These are phyloP conservation scores for Calcarisporium arbuscula DNA, from an alignment of 2,329 filamentous ascomycete genomes.

Conservation along the genomic window DNA sequence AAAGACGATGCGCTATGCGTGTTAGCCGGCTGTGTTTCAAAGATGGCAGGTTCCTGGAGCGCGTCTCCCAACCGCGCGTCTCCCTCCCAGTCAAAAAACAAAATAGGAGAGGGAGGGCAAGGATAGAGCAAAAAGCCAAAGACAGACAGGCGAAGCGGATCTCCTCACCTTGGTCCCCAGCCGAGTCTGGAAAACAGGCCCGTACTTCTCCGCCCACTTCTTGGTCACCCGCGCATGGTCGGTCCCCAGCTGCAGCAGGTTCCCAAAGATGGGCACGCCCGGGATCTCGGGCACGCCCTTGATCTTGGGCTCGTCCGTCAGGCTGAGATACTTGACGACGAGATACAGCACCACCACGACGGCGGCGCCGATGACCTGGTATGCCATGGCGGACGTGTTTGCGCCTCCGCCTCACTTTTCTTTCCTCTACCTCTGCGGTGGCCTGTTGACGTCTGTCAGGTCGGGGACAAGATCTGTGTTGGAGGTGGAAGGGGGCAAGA, in stretches of 20 bases:
- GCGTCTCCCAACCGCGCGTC: too few species aligned
- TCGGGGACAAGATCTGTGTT: too few species aligned
- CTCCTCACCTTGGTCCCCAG: conserved; percentile 57
- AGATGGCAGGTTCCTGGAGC: too few species aligned
- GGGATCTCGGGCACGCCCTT: conserved; percentile 56
- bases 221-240: conserved; percentile 49
- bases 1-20: conserved; percentile 63
- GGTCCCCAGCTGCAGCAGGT: conserved; percentile 52
- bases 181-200: conserved; percentile 59
- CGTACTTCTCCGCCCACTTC: conserved; percentile 54
- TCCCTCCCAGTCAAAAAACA: too few species aligned
- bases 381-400: too few species aligned
- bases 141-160: neutral
- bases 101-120: too few species aligned
- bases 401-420: too few species aligned
- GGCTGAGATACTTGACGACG: conserved; percentile 27
- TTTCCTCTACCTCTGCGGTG: too few species aligned
- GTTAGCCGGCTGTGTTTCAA: too few species aligned
- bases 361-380: conserved; percentile 12
- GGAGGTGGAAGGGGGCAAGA: too few species aligned
- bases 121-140: neutral
- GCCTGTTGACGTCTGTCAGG: too few species aligned
- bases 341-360: conserved; percentile 13
- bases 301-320: conserved; percentile 53
- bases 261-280: conserved; percentile 57